Base-by-base conservation (phyloP, 2,329 filamentous ascomycete species). In the Paecilomyces sp. region DNA sequence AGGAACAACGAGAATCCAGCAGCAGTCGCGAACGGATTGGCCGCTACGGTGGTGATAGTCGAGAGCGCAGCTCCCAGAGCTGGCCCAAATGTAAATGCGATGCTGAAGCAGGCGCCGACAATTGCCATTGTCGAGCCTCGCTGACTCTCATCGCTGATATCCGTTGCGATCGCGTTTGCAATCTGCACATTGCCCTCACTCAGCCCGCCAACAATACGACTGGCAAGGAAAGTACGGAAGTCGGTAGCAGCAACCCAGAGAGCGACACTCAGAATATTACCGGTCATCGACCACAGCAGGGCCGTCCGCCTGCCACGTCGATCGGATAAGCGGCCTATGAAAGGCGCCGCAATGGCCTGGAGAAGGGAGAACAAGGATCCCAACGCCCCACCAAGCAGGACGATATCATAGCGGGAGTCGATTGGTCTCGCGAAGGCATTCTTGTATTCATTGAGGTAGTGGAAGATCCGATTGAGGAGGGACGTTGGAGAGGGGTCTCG, bases 121-220 rank as follows among this genome's bases (percentile, higher is more conserved):
- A 99, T 82, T 7, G 94, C 94, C 91, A 99, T 97, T 51, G 94
- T 97, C 22, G 91, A 87, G 24, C 93, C 91, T 30, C 94, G 86
- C 69, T 88, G 89, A 60, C 84, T 83, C 66, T 93, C 89, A 68
- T 95, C 92, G 52, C 91, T 96, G 65, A 99, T 92, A 73, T 99
- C 94, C 47, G 93, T 94, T 18, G 94, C 94, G 73, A 99, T 97
- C 51, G 94, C 93, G 63, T 93, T 94, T 3, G 94, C 93, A 13
- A 99, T 82, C 79, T 99, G 94, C 2, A 99, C 90, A 68, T 99
- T 99, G 63, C 94, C 94, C 78, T 99, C 94, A 59, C 92, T 97
- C 64, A 99, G 77, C 0, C 94, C 94, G 25, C 94, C 94, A 0
- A 99, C 90, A 1, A 99, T 79, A 56, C 94, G 87, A 67, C 91